phyloP scores from a whole-genome alignment of 2,329 filamentous ascomycete genomes.

The Arthrinium puccinioides region DNA sequence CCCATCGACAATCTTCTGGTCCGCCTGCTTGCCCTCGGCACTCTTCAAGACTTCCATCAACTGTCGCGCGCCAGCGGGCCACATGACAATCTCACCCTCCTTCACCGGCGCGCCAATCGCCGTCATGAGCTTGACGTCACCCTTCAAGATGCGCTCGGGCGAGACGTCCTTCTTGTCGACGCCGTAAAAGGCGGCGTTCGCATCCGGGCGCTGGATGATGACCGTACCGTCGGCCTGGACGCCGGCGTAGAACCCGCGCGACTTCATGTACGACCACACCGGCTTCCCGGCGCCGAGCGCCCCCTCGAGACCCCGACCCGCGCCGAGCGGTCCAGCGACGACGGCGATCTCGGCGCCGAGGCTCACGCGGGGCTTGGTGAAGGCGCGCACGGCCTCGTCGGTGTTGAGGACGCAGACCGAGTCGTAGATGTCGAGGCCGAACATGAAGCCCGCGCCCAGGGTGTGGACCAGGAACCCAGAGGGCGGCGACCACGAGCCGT shows the following conservation, averaged over 20 bases:
- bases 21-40: slow-evolving; percentile 25
- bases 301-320: slow-evolving; percentile 66
- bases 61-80: slow-evolving; percentile 29
- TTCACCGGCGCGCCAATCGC: slow-evolving; percentile 21
- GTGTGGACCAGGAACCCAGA: slow-evolving; percentile 78
- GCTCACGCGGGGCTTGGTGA: slow-evolving; percentile 67
- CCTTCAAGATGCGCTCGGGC: slow-evolving; percentile 39
- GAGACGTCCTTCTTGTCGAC: slow-evolving; percentile 42
- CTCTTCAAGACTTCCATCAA: slow-evolving; percentile 31
- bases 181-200: slow-evolving; percentile 82
- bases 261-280: slow-evolving; percentile 83
- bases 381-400: slow-evolving; percentile 65
- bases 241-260: slow-evolving; percentile 79
- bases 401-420: slow-evolving; percentile 84
- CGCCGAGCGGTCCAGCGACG: slow-evolving; percentile 60
- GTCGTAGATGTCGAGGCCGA: slow-evolving; percentile 82
- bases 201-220: slow-evolving; percentile 77
- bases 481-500: slow-evolving; percentile 71
- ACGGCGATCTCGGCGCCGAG: slow-evolving; percentile 74
- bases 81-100: slow-evolving; percentile 25
- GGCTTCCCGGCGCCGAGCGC: slow-evolving; percentile 48
- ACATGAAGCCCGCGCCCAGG: slow-evolving; percentile 70
- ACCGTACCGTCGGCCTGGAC: slow-evolving; percentile 83
- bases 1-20: slow-evolving; percentile 13
- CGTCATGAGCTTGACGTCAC: slow-evolving; percentile 27